Percentiles rank a stretch among this genome's conserved stretches.
These are phyloP conservation scores for Parmelia sp. DNA, from an alignment of 495 filamentous ascomycete species.

Conservation along the genomic window DNA sequence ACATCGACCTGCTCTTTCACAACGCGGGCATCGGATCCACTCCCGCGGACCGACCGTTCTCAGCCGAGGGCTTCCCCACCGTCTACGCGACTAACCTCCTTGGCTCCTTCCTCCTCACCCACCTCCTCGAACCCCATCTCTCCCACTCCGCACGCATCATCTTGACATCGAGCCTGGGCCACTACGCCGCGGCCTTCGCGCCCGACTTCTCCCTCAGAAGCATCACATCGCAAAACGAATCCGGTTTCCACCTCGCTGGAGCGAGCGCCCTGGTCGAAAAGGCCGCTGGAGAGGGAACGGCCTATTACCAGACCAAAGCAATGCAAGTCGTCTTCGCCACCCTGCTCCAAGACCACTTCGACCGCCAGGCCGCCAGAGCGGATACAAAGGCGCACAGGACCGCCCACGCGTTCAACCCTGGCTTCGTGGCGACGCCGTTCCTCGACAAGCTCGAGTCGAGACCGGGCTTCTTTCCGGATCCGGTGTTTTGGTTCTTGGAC, in stretches of 20 bases:
- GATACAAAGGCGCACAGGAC: neutral
- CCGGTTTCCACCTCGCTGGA: constrained; percentile 1
- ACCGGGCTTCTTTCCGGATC: neutral
- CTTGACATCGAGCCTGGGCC: constrained; percentile 10
- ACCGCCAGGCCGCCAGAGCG: neutral
- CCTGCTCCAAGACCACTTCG: constrained; percentile 3
- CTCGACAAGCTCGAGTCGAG: neutral
- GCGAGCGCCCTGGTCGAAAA: neutral
- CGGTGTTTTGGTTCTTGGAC: neutral
- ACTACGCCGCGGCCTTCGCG: constrained; percentile 6
- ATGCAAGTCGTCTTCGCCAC: constrained; percentile 16
- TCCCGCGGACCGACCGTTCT: neutral
- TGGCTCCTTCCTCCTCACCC: constrained; percentile 16
- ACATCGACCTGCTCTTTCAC: constrained; percentile 16
- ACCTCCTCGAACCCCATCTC: constrained; percentile 12
- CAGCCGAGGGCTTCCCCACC: constrained; percentile 8
- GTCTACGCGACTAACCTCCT: constrained; percentile 14
- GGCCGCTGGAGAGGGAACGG: neutral
- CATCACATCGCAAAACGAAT: neutral
- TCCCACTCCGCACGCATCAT: constrained; percentile 5
- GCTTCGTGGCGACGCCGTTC: constrained; percentile 4
- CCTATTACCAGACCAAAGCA: constrained; percentile 6
- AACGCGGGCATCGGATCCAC: constrained; percentile 5
- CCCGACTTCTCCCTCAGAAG: neutral
- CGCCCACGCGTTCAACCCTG: constrained; percentile 10